These are phyloP conservation scores for Novakomyces olei DNA, from an alignment of 805 yeast species.

Conservation along the genomic window DNA sequence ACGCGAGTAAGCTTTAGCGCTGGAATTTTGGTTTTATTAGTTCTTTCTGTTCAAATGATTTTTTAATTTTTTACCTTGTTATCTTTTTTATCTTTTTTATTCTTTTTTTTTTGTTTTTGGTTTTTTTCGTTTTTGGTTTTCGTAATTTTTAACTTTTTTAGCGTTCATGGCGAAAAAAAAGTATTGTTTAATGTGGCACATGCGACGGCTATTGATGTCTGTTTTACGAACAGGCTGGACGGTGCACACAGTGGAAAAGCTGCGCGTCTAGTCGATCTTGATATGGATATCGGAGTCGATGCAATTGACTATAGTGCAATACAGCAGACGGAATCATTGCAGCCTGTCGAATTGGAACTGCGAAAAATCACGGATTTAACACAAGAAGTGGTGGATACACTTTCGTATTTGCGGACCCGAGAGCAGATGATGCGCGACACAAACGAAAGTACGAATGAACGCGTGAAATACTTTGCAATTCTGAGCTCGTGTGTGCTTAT, in stretches of 20 bases:
- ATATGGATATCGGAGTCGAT: conserved; percentile 84
- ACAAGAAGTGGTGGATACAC: conserved; percentile 55
- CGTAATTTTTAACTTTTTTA: too few species aligned
- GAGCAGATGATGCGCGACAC: conserved; percentile 90
- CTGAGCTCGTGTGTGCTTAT: conserved; percentile 25
- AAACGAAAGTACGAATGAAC: conserved; percentile 81
- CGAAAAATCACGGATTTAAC: conserved; percentile 71
- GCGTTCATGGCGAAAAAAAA: too few species aligned
- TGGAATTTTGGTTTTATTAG: too few species aligned
- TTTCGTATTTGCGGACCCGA: conserved; percentile 65
- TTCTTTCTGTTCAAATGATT: too few species aligned
- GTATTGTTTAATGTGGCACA: not conserved
- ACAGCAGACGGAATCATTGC: conserved; percentile 79
- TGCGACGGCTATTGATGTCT: conserved; percentile 37
- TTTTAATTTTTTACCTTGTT: too few species aligned
- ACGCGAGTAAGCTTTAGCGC: too few species aligned
- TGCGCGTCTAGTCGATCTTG: conserved; percentile 58
- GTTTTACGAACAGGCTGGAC: conserved; percentile 55
- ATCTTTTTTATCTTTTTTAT: too few species aligned
- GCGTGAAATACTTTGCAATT: conserved; percentile 76
- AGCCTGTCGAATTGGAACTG: conserved; percentile 78
- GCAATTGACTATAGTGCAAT: conserved; percentile 96
- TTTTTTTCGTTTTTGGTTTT: too few species aligned
- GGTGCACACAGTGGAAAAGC: conserved; percentile 9
- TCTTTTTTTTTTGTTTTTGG: too few species aligned